Percentiles rank a stretch among this genome's conserved stretches.
Conservation (phyloP, 179 eudicot genomes). For the Corrigiola litoralis region DNA sequence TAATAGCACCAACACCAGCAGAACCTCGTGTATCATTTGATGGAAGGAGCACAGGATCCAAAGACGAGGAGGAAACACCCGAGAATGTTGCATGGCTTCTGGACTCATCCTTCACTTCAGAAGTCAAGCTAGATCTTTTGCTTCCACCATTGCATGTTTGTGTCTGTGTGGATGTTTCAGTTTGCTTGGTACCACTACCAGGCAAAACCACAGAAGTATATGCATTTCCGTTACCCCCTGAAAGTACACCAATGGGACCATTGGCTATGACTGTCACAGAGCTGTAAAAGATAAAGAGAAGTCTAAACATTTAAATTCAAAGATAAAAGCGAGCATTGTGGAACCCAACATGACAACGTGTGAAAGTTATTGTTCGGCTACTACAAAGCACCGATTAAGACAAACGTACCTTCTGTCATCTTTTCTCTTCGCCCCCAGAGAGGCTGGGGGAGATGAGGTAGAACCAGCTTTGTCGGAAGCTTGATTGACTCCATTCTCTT, state of each 20-base stretch:
- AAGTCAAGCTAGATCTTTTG: conserved; percentile 24
- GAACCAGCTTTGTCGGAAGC: conserved; percentile 31
- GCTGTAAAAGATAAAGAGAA: conserved; percentile 42
- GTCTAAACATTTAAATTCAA: conserved; percentile 21
- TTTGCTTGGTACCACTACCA: conserved; percentile 22
- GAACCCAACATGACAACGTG: conserved; percentile 1
- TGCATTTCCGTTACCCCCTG: conserved; percentile 30
- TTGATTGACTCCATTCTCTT: conserved; percentile 50
- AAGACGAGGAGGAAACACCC: conserved; percentile 21
- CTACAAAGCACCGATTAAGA: neutral
- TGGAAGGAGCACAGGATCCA: conserved; percentile 37
- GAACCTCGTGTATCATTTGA: conserved; percentile 33
- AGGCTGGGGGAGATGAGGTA: conserved; percentile 24
- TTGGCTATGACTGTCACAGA: conserved; percentile 34
- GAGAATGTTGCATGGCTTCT: conserved; percentile 12
- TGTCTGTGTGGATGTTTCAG: conserved; percentile 22
- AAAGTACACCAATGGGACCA: conserved; percentile 41
- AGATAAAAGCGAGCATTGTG: neutral
- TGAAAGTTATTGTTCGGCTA: conserved; percentile 2
- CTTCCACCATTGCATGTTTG: conserved; percentile 22
- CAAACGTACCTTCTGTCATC: conserved; percentile 44
- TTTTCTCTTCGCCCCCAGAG: conserved; percentile 37
- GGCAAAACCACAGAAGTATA: conserved; percentile 25
- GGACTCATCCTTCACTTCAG: conserved; percentile 24
- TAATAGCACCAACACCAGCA: conserved; percentile 35